Conservation (phyloP, 2,329 filamentous ascomycete species). For the Periconia sp. region DNA sequence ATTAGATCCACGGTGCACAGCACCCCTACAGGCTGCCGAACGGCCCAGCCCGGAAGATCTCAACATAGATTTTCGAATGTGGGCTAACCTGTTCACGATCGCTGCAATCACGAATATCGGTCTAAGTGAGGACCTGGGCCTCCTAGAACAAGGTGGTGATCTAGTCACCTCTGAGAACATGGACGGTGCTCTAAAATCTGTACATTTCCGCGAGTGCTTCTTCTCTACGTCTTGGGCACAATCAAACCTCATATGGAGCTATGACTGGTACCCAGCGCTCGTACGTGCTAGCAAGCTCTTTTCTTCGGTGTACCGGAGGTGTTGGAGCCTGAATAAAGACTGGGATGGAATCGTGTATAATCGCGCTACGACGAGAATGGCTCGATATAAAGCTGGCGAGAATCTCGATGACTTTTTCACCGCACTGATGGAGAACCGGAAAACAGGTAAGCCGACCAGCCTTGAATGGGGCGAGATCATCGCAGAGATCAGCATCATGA, state of each 20-base stretch:
- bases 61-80: slow-evolving; percentile 44
- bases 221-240: neutral
- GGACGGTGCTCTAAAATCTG: slow-evolving; percentile 11
- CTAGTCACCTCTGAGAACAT: slow-evolving; percentile 24
- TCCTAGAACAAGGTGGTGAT: slow-evolving; percentile 46
- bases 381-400: slow-evolving; percentile 43
- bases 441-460: slow-evolving; percentile 28
- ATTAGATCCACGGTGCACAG: slow-evolving; percentile 44
- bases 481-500: slow-evolving; percentile 11
- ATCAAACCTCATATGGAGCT: slow-evolving; percentile 1
- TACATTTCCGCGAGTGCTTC: neutral
- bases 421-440: slow-evolving; percentile 50
- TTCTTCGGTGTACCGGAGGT: neutral
- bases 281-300: neutral
- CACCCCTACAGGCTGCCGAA: slow-evolving; percentile 11
- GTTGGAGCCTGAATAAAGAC: neutral
- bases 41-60: slow-evolving; percentile 24
- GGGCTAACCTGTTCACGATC: slow-evolving; percentile 47
- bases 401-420: slow-evolving; percentile 60
- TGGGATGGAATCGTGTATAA: slow-evolving; percentile 1
- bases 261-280: neutral
- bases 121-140: slow-evolving; percentile 42
- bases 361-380: neutral
- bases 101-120: slow-evolving; percentile 50
- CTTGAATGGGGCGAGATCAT: slow-evolving; percentile 5